Evolutionary conservation across 495 filamentous ascomycete genomes (phyloP).

Genomic region (Extremus antarcticus): DNA sequence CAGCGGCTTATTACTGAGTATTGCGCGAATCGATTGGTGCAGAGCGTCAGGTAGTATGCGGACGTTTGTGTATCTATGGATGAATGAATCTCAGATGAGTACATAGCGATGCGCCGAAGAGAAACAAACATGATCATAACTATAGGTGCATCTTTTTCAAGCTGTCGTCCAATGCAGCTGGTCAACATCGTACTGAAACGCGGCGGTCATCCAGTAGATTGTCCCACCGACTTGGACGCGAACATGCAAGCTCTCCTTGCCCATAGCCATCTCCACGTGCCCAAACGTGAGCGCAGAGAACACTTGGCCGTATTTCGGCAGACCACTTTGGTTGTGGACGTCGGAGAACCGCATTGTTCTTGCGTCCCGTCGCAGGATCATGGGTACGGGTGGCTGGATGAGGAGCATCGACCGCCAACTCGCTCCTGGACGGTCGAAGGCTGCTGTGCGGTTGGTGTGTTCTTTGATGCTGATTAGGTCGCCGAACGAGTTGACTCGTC

Average conservation of each 20-base stretch:
- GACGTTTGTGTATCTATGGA: not conserved
- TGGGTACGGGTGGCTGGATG: not conserved
- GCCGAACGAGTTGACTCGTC: not conserved
- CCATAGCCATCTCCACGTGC: not conserved
- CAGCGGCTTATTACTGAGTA: constrained; percentile 57
- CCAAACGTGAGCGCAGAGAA: not conserved
- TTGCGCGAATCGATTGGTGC: constrained; percentile 28
- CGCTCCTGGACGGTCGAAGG: not conserved
- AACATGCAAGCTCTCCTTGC: not conserved
- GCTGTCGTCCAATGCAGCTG: not conserved
- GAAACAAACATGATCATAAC: not conserved
- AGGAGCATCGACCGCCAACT: not conserved
- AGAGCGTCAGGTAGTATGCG: not conserved
- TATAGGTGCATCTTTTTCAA: no score
- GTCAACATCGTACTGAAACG: not conserved
- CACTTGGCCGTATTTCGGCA: not conserved
- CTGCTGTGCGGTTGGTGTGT: not conserved
- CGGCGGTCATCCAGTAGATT: not conserved
- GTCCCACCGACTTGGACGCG: not conserved
- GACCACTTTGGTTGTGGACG: not conserved
- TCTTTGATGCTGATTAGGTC: not conserved
- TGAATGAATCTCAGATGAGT: not conserved
- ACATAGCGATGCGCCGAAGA: not conserved
- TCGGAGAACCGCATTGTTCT: not conserved
- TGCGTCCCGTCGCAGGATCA: not conserved